These are phyloP conservation scores for Crucihimalaya himalaica DNA, from an alignment of 345 rosid species.

Conservation along the genomic window DNA sequence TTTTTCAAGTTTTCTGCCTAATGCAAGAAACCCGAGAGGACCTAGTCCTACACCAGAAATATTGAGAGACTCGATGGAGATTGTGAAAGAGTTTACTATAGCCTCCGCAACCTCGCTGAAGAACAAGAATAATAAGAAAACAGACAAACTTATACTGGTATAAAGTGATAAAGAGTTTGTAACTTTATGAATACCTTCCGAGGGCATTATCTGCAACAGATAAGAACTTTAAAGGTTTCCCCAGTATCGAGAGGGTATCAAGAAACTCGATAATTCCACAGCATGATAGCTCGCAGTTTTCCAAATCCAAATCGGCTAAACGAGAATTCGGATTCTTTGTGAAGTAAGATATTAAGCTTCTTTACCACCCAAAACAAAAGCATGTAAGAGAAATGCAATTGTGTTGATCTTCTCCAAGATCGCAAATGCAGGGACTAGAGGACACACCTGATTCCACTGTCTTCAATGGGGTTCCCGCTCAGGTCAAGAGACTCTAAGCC, in stretches of 20 bases:
- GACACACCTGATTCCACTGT: slow-evolving; percentile 74
- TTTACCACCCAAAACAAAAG: slow-evolving; percentile 44
- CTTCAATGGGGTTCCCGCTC: slow-evolving; percentile 81
- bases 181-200: slow-evolving; percentile 55
- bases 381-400: slow-evolving; percentile 34
- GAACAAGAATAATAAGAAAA: slow-evolving; percentile 31
- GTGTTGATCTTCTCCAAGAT: neutral
- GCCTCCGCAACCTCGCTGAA: slow-evolving; percentile 68
- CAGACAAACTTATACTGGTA: slow-evolving; percentile 18
- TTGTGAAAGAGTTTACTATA: slow-evolving; percentile 50
- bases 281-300: slow-evolving; percentile 73
- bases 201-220: slow-evolving; percentile 81
- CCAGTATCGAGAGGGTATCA: slow-evolving; percentile 50
- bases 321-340: slow-evolving; percentile 50
- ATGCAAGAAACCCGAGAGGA: slow-evolving; percentile 64
- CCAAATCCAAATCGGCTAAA: slow-evolving; percentile 64
- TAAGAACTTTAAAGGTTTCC: slow-evolving; percentile 55
- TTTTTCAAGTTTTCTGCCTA: slow-evolving; percentile 43
- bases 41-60: slow-evolving; percentile 82
- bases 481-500: slow-evolving; percentile 72
- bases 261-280: slow-evolving; percentile 63
- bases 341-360: slow-evolving; percentile 72
- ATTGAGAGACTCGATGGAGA: slow-evolving; percentile 55
- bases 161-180: neutral
- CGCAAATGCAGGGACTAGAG: slow-evolving; percentile 25